Conservation (phyloP, 257 asterid species). For the Apocynum venetum region DNA sequence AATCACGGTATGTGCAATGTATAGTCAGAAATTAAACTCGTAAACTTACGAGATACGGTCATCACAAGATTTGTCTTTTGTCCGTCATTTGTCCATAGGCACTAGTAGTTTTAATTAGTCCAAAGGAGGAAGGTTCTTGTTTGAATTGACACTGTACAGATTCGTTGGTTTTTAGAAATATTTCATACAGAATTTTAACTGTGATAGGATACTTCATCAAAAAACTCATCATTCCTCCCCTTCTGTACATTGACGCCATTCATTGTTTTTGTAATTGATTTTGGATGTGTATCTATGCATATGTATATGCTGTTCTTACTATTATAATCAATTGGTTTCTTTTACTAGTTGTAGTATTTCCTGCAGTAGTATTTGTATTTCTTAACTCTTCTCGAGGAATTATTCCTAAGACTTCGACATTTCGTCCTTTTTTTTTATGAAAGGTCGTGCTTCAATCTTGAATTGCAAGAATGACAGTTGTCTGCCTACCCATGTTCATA, state of each 20-base stretch:
- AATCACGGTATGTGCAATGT: too few relatives aligned
- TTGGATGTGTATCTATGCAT: not conserved
- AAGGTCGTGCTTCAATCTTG: not conserved
- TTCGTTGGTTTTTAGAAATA: slow-evolving; percentile 7
- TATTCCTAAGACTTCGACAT: not conserved
- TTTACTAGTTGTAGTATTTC: not conserved
- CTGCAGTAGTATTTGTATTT: not conserved
- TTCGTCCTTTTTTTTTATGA: not conserved
- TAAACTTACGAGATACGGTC: too few relatives aligned
- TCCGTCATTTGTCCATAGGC: too few relatives aligned
- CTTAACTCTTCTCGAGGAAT: not conserved
- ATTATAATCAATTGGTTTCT: not conserved
- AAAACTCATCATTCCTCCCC: not conserved
- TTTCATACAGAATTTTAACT: not conserved
- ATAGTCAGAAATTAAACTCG: too few relatives aligned
- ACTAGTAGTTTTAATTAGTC: too few relatives aligned
- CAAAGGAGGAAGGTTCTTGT: slow-evolving; percentile 2
- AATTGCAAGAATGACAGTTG: slow-evolving; percentile 15
- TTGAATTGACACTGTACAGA: slow-evolving; percentile 18
- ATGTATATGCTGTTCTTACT: not conserved
- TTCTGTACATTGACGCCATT: not conserved
- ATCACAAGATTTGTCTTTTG: too few relatives aligned
- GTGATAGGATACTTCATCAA: not conserved
- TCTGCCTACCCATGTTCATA: slow-evolving; percentile 1
- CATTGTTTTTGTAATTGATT: slow-evolving; percentile 8